Evolutionary conservation across 2,329 filamentous ascomycete genomes (phyloP), one percentile per base, ranked within the genome.

Genomic region (Xylariaceae sp.): DNA sequence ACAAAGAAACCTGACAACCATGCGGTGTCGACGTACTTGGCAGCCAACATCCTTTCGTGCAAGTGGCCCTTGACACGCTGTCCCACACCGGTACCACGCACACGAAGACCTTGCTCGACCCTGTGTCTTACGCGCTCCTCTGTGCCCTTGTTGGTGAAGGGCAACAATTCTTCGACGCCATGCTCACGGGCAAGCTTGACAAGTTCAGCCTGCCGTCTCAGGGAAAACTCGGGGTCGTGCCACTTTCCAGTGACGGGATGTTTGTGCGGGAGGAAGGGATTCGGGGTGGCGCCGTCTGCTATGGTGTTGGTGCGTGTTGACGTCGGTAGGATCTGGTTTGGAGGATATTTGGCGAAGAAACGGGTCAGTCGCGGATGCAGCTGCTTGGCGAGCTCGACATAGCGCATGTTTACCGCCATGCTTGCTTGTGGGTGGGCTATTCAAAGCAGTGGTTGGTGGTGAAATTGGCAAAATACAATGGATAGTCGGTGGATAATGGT

Each of bases 51-150:
- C 69, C 94, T 84, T 79, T 99, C 94, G 84, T 92, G 89, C 63
- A 84, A 80, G 73, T 97, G 93, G 71, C 94, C 94, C 87, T 97
- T 99, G 70, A 97, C 93, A 73, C 81, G 86, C 74, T 97, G 86
- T 52, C 91, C 93, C 61, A 90, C 85, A 78, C 94, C 93, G 1
- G 93, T 97, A 63, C 93, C 93, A 82, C 92, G 93, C 53, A 97
- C 88, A 57, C 86, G 80, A 70, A 96, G 69, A 45, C 92, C 93
- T 59, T 87, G 80, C 76, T 95, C 88, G 53, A 90, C 82, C 52
- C 89, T 78, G 69, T 84, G 82, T 64, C 83, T 79, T 65, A 91
- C 80, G 70, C 79, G 84, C 68, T 82, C 80, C 61, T 85, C 87
- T 2, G 86, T 87, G 62, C 85, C 84, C 81, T 96, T 96, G 53